phyloP scores from a whole-genome alignment of 345 rosid species.

The Populus nigra region DNA sequence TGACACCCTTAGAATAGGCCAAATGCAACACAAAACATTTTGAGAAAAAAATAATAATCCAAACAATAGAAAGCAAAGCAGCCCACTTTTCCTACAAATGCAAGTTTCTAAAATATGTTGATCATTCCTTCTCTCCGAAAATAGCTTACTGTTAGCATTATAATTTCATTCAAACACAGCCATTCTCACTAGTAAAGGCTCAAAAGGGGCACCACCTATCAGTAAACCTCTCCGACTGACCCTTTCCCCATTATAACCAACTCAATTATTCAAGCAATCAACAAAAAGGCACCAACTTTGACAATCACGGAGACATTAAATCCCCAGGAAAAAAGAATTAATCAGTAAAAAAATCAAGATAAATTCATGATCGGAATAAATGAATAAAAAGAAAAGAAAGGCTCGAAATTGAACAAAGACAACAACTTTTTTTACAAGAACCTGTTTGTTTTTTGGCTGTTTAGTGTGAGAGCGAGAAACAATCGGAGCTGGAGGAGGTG shows the following conservation, averaged over 20 bases:
- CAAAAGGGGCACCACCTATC: neutral
- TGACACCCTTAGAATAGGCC: neutral
- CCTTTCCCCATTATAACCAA: neutral
- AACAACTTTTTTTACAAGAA: slow-evolving; percentile 10
- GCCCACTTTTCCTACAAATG: neutral
- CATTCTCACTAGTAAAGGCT: neutral
- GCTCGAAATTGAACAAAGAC: no score
- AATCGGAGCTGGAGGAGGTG: slow-evolving; percentile 36
- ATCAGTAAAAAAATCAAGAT: neutral
- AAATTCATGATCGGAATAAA: neutral
- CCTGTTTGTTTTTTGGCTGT: slow-evolving; percentile 47
- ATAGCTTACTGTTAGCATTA: neutral
- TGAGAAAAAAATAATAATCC: neutral
- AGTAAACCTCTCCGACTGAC: neutral
- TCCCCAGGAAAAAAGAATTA: neutral
- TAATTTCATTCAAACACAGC: neutral
- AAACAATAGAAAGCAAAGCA: neutral
- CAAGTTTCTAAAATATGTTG: neutral
- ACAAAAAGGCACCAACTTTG: neutral
- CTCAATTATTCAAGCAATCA: neutral
- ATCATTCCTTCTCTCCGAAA: neutral
- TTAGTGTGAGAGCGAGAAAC: slow-evolving; percentile 29
- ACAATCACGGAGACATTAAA: neutral
- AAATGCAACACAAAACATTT: neutral
- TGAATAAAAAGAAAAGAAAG: slow-evolving; percentile 3